Base-by-base conservation (phyloP, 768 basidiomycete species). In the Termitomyces sp. region DNA sequence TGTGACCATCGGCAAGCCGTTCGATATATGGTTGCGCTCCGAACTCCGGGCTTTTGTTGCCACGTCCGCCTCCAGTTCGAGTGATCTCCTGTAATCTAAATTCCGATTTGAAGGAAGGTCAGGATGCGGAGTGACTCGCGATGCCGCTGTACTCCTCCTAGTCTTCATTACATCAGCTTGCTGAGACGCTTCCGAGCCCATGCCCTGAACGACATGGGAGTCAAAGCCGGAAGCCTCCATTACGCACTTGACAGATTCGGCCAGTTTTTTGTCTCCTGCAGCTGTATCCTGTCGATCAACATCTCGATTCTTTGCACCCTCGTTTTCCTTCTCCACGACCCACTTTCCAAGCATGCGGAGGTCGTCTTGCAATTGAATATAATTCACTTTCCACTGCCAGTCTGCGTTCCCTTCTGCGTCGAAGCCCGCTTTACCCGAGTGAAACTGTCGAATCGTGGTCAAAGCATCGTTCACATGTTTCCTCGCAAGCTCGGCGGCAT, bases 401-500 rank as follows among this genome's bases (percentile, higher is more conserved):
- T 58, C 53, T 40, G 41, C 37, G 10, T 25, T 56, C 1, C 50
- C 47, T 25, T 17, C 51, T 0, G 34, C 29, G 2, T 49, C 53
- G 19, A 31, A 35, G 11, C 19, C 49, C 25, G 45, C 32, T 41
- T 35, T 43, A 31, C 32, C 52, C 11, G 60, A 58, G 9, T 54
- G 29, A 31, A 61, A 56, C 8, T 58, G 58, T 57, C 68, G 62
- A 9, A 71, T 38, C 9, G 64, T 66, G 19, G 47, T 55, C 16
- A 70, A 45, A n/a, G 66, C 66, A 21, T 66, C 67, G n/a, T 62
- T 58, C 14, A 58, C 64, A 40, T 62, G 60, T 4, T 31, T 55
- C 40, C 66, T 66, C 2, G 70, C 63, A 12, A 65, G 48, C 38
- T 70, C 65, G 1, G 70, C 66, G 10, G 61, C 60, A 2, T 9